Evolutionary conservation across 2,329 filamentous ascomycete genomes (phyloP).

Genomic region (Trichoderma pleuroti): DNA sequence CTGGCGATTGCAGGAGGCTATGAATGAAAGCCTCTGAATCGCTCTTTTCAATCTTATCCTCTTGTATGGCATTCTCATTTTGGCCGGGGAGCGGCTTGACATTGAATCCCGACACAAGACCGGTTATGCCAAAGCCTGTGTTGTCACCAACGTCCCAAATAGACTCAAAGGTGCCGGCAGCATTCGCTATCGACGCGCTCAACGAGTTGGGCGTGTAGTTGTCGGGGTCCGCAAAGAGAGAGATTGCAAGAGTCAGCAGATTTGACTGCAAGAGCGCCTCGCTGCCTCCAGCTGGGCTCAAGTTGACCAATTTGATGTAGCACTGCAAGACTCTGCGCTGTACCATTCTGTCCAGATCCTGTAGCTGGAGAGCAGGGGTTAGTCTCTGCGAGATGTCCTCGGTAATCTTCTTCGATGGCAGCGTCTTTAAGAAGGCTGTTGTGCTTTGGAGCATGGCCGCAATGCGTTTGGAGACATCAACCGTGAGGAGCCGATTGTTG

Average conservation of each 20-base stretch:
- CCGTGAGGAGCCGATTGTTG: slow-evolving; percentile 85
- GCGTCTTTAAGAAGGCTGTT: slow-evolving; percentile 77
- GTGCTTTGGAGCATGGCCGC: slow-evolving; percentile 95
- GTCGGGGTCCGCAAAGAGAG: slow-evolving; percentile 89
- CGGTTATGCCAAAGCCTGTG: slow-evolving; percentile 88
- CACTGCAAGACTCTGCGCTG: slow-evolving; percentile 90
- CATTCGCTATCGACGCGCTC: slow-evolving; percentile 86
- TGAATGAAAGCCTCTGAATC: slow-evolving; percentile 65
- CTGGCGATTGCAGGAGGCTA: slow-evolving; percentile 60
- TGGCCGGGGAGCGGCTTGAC: slow-evolving; percentile 68
- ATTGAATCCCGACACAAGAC: slow-evolving; percentile 74
- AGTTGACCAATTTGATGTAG: slow-evolving; percentile 84
- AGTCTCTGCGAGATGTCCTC: slow-evolving; percentile 84
- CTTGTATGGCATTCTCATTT: slow-evolving; percentile 49
- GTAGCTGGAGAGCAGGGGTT: slow-evolving; percentile 79
- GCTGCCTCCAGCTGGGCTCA: slow-evolving; percentile 78
- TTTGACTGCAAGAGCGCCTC: slow-evolving; percentile 90
- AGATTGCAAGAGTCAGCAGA: slow-evolving; percentile 81
- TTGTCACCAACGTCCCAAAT: slow-evolving; percentile 96
- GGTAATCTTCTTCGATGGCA: slow-evolving; percentile 78
- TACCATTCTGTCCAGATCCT: slow-evolving; percentile 90
- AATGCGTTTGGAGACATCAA: slow-evolving; percentile 90
- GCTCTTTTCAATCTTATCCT: slow-evolving; percentile 44
- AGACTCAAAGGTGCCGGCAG: slow-evolving; percentile 84
- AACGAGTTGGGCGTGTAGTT: slow-evolving; percentile 81